Evolutionary conservation across 2,329 filamentous ascomycete species (phyloP), one percentile per base, ranked within the genome.

Genomic region (Corniculantispora saksenae): DNA sequence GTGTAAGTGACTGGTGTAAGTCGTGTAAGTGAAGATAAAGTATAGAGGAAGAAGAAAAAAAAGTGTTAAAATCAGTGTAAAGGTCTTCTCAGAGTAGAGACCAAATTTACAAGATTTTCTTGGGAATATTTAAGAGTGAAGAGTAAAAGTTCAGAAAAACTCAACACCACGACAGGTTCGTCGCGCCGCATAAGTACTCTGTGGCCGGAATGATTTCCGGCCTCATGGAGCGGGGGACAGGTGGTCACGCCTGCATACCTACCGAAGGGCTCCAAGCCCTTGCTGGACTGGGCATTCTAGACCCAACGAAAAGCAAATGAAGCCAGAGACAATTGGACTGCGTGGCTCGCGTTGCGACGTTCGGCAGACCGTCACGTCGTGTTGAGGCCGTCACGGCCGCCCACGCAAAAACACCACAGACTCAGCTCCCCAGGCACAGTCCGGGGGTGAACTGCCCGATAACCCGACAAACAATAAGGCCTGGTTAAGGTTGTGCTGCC

Each of bases 201-300:
- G 76, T 79, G 81, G 81, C 81, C 80, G 80, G 80, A 81, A 82
- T 76, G 23, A 9, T 73, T 81, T 82, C 80, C 80, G 79, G 80
- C 79, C 79, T 75, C 73, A 67, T 40, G 63, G 67, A 68, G 72
- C 72, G 73, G 72, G 74, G 74, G 58, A 50, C 32, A 56, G 45
- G 32, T 61, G 50, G 64, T 57, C 50, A 67, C 51, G 53, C 35
- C 48, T 53, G 50, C 40, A 50, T 57, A n/a, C 12, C 23, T 43
- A 15, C 51, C 54, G 29, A 29, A 63, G 50, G 59, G 43, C 6
- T 51, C 58, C 63, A 64, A 59, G 63, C 63, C 63, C 56, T 64
- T 54, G 61, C 29, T 50, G 19, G 47, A 29, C 21, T 35, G 40
- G 38, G 27, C 51, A 63, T 40, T 63, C 61, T 63, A 63, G 61